Conservation (phyloP, 2,329 filamentous ascomycete genomes). For the Nothopassalora personata region DNA sequence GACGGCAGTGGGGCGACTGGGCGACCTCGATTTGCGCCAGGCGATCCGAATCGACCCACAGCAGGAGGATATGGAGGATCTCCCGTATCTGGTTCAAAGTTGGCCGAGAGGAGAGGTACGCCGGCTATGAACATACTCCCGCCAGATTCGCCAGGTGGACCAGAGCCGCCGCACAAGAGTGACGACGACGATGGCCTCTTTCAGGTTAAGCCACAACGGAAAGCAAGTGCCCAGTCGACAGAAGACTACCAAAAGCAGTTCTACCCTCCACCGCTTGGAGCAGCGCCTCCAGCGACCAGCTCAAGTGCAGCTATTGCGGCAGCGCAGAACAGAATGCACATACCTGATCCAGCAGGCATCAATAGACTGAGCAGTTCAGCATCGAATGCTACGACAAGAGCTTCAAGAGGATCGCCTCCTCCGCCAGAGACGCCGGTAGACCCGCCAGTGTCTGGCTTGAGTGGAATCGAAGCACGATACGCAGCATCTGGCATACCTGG, state of each 20-base stretch:
- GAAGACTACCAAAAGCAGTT: constrained; percentile 49
- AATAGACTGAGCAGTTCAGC: constrained; percentile 72
- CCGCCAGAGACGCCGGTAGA: constrained; percentile 87
- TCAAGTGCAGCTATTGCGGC: constrained; percentile 9
- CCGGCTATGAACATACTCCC: constrained; percentile 70
- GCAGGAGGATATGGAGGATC: constrained; percentile 41
- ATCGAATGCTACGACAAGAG: constrained; percentile 87
- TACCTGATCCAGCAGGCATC: constrained; percentile 50
- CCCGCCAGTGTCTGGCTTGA: constrained; percentile 34
- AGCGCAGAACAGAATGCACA: constrained; percentile 39
- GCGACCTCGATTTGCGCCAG: constrained; percentile 43
- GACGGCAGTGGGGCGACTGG: constrained; percentile 22
- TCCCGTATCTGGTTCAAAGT: constrained; percentile 38
- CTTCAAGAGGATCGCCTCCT: constrained; percentile 85
- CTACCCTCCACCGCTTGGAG: constrained; percentile 50
- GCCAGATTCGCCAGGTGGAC: constrained; percentile 69
- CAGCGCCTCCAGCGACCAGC: constrained; percentile 19
- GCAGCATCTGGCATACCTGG: constrained; percentile 87
- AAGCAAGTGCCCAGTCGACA: constrained; percentile 15
- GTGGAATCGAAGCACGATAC: constrained; percentile 85
- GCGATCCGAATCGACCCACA: constrained; percentile 46
- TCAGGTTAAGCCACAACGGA: constrained; percentile 40
- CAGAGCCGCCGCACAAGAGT: constrained; percentile 63
- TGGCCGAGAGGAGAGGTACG: constrained; percentile 79
- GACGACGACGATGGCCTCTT: constrained; percentile 70